Percentiles rank a stretch among this genome's conserved stretches.
phyloP scores from a whole-genome alignment of 768 basidiomycete genomes.

The Kwoniella heveanensis region DNA sequence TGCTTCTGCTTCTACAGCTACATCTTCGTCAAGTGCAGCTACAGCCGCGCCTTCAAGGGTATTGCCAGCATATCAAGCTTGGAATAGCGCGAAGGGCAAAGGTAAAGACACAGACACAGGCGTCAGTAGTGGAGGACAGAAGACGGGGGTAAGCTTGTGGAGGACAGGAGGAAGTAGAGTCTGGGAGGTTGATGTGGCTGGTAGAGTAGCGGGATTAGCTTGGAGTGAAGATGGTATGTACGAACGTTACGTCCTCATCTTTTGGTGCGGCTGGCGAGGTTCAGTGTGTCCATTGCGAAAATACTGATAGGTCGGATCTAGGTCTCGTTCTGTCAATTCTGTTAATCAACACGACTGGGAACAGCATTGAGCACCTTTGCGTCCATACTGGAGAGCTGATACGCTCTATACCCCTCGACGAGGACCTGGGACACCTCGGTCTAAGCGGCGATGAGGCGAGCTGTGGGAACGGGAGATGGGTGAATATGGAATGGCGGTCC shows the following conservation, averaged over 20 bases:
- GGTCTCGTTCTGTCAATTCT: constrained; percentile 38
- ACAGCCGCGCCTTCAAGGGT: not conserved
- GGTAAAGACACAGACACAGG: constrained; percentile 12
- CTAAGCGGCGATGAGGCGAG: not conserved
- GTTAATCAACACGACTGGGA: not conserved
- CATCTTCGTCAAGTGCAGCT: too few relatives aligned
- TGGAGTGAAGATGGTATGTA: constrained; percentile 45
- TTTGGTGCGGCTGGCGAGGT: too few relatives aligned
- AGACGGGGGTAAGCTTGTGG: constrained; percentile 20
- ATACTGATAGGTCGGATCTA: too few relatives aligned
- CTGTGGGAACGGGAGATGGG: constrained; percentile 12
- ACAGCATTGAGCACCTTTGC: constrained; percentile 36
- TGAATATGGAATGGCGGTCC: constrained; percentile 33
- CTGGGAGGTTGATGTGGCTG: constrained; percentile 39
- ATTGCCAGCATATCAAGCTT: constrained; percentile 4
- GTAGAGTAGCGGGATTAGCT: constrained; percentile 30
- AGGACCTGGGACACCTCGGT: not conserved
- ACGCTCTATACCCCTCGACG: constrained; percentile 19
- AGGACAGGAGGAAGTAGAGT: constrained; percentile 38
- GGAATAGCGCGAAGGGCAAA: constrained; percentile 18
- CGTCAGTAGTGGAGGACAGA: not conserved
- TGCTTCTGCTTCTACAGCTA: not conserved
- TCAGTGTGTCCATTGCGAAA: too few relatives aligned
- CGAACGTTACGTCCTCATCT: not conserved
- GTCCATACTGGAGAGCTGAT: constrained; percentile 40